Conservation (phyloP, 2,329 filamentous ascomycete species). For the Colletotrichum paranaense region DNA sequence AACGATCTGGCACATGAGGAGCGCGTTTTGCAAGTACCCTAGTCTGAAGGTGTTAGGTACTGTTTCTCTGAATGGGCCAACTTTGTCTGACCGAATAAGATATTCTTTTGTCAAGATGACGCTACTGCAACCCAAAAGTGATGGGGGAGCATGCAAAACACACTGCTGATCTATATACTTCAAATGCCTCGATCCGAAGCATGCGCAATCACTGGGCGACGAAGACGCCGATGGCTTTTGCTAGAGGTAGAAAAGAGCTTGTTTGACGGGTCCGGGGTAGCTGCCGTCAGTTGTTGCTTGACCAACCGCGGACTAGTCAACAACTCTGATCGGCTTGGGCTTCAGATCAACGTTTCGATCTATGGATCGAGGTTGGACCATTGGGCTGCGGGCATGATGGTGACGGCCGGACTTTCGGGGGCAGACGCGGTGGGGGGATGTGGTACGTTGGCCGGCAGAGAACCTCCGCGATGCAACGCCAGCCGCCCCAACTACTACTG, state of each 20-base stretch:
- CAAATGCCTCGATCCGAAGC: not conserved
- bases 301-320: not conserved
- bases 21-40: not conserved
- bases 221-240: not conserved
- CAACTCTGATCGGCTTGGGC: not conserved
- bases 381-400: not conserved
- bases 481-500: slow-evolving; percentile 15
- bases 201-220: not conserved
- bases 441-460: slow-evolving; percentile 8
- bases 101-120: not conserved
- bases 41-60: slow-evolving; percentile 4
- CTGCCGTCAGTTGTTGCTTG: not conserved
- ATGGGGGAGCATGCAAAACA: not conserved
- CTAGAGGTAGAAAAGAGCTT: too few relatives aligned
- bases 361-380: not conserved
- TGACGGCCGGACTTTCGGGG: slow-evolving; percentile 15
- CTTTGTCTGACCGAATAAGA: not conserved
- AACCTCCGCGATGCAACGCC: slow-evolving; percentile 24
- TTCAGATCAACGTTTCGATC: not conserved
- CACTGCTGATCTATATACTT: not conserved
- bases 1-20: slow-evolving; percentile 1
- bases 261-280: not conserved
- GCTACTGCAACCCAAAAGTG: not conserved
- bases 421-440: slow-evolving; percentile 3
- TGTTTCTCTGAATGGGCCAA: not conserved